phyloP scores from a whole-genome alignment of 2,329 filamentous ascomycete genomes.

The Pseudofabraea citricarpa region DNA sequence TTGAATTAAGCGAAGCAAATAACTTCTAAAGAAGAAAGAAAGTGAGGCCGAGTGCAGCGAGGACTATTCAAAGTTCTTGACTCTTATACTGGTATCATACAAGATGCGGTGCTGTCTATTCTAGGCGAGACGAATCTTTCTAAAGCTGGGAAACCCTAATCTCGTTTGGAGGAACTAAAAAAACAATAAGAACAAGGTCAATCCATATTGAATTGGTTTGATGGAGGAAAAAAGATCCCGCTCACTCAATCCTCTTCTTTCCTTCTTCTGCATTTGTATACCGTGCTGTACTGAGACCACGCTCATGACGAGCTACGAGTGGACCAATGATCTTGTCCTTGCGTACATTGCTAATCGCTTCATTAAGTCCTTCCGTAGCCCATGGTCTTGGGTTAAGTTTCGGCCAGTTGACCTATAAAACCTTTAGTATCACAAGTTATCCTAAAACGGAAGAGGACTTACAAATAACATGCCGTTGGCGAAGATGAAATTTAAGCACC shows the following conservation, averaged over 20 bases:
- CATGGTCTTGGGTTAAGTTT: constrained; percentile 87
- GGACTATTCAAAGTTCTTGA: too few species aligned
- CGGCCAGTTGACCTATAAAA: constrained; percentile 91
- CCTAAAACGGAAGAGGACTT: constrained; percentile 17
- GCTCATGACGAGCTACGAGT: constrained; percentile 70
- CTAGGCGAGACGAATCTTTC: too few species aligned
- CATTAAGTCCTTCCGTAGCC: constrained; percentile 82
- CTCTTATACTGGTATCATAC: too few species aligned
- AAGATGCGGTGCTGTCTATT: too few species aligned
- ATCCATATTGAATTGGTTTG: not conserved
- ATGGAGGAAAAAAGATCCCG: not conserved
- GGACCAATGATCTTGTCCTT: constrained; percentile 78
- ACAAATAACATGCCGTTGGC: constrained; percentile 91
- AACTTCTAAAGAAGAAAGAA: too few species aligned
- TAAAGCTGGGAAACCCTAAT: not conserved
- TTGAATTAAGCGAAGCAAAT: too few species aligned
- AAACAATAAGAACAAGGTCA: not conserved
- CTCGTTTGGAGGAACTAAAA: not conserved
- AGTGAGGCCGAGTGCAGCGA: too few species aligned
- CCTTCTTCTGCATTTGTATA: constrained; percentile 89
- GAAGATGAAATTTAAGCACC: constrained; percentile 73
- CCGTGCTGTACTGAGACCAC: constrained; percentile 76
- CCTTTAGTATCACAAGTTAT: too few species aligned
- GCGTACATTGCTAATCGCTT: constrained; percentile 75
- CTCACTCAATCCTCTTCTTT: constrained; percentile 91